A percentile compares a stretch with the other conserved stretches of the same genome.
Conservation (phyloP, 2,329 filamentous ascomycete species). For the Pseudogymnoascus sp. region DNA sequence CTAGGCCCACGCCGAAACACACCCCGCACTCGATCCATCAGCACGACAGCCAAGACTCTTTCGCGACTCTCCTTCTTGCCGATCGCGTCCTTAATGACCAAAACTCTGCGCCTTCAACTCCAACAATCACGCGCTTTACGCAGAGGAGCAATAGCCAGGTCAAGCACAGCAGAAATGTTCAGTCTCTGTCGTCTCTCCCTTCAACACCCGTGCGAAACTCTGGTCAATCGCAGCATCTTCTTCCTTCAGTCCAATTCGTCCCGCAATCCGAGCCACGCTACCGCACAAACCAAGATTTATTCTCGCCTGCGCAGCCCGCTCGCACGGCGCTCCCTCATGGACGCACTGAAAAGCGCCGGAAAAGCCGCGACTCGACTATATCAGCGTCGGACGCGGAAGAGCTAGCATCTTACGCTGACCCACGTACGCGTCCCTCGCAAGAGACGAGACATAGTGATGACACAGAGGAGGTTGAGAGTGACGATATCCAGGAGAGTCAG, state of each 20-base stretch:
- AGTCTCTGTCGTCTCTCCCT: constrained; percentile 79
- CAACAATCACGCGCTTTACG: constrained; percentile 28
- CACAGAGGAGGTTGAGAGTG: constrained; percentile 49
- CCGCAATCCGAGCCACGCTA: constrained; percentile 50
- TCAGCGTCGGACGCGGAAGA: constrained; percentile 48
- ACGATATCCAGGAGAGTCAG: constrained; percentile 63
- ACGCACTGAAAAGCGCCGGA: constrained; percentile 47
- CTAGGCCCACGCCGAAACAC: constrained; percentile 38
- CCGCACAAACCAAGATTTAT: constrained; percentile 24
- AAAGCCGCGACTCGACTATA: constrained; percentile 79
- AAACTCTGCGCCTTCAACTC: constrained; percentile 67
- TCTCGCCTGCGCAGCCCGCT: constrained; percentile 32
- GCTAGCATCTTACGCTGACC: neutral
- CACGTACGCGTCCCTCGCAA: neutral
- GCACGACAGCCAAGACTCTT: constrained; percentile 51
- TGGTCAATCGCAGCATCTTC: constrained; percentile 38
- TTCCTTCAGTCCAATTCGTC: constrained; percentile 55
- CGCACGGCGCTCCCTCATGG: constrained; percentile 1
- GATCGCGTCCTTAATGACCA: constrained; percentile 73
- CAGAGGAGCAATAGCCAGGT: constrained; percentile 37
- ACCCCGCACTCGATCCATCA: constrained; percentile 38
- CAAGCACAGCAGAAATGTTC: constrained; percentile 65
- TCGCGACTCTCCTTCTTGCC: constrained; percentile 67
- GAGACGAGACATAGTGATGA: constrained; percentile 30
- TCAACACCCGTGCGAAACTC: constrained; percentile 56